Percentiles rank a stretch among this genome's conserved stretches.
Evolutionary conservation across 2,329 filamentous ascomycete species (phyloP).

Genomic region (Aotearoamyces nothofagi): DNA sequence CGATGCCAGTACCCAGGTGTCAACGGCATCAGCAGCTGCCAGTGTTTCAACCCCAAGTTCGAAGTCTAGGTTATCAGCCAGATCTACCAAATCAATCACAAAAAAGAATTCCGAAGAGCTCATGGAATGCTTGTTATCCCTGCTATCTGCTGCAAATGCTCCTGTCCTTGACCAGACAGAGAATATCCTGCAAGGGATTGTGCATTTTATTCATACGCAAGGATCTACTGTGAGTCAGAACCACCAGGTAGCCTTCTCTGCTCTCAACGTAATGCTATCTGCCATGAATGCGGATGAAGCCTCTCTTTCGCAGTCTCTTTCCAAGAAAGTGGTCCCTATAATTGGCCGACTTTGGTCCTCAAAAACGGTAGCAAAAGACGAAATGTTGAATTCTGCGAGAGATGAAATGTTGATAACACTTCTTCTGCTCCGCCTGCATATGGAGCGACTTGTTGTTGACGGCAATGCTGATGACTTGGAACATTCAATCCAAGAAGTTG

Average conservation of each 20-base stretch:
- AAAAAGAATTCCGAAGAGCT: slow-evolving; percentile 33
- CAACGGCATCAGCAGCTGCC: slow-evolving; percentile 4
- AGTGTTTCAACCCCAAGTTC: slow-evolving; percentile 3
- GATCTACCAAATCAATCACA: slow-evolving; percentile 8
- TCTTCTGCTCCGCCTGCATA: slow-evolving; percentile 46
- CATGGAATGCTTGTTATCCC: slow-evolving; percentile 47
- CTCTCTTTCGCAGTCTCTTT: slow-evolving; percentile 40
- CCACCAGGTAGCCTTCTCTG: slow-evolving; percentile 60
- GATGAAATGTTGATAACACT: slow-evolving; percentile 68
- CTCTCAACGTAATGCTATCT: slow-evolving; percentile 56
- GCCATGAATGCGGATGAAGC: slow-evolving; percentile 54
- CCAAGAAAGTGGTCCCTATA: slow-evolving; percentile 47
- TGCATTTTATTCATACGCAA: slow-evolving; percentile 46
- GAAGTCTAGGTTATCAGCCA: slow-evolving; percentile 9
- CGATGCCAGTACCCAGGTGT: slow-evolving; percentile 2
- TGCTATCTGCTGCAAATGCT: slow-evolving; percentile 52
- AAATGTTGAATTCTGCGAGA: slow-evolving; percentile 40
- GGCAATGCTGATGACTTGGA: slow-evolving; percentile 18
- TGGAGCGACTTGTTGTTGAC: slow-evolving; percentile 38
- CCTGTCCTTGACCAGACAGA: slow-evolving; percentile 42
- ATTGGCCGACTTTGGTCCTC: slow-evolving; percentile 65
- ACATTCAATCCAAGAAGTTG: slow-evolving; percentile 43
- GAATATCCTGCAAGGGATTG: slow-evolving; percentile 36
- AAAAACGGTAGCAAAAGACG: slow-evolving; percentile 45
- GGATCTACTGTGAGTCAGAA: slow-evolving; percentile 42